phyloP scores from a whole-genome alignment of 78 protist genomes.

The Dictyostelium brefeldianum region DNA sequence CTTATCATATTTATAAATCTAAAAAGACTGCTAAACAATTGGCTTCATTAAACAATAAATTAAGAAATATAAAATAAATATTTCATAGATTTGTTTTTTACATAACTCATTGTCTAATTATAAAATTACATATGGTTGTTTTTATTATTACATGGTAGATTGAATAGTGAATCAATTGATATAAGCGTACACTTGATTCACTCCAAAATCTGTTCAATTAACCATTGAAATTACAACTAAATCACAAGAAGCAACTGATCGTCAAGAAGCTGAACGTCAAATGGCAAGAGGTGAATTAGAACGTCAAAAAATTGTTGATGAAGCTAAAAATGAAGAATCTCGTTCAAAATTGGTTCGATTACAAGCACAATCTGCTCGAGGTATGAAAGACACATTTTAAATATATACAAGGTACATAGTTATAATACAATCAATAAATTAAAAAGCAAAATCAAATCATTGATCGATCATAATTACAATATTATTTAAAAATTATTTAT shows the following conservation, averaged over 20 bases:
- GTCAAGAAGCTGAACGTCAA: conserved; percentile 91
- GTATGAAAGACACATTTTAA: no score
- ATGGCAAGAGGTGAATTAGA: conserved; percentile 91
- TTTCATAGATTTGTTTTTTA: no score
- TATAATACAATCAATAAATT: no score
- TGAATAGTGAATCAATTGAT: conserved; percentile 95
- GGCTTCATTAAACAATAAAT: no score
- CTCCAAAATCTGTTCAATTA: conserved; percentile 92
- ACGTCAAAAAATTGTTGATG: conserved; percentile 87
- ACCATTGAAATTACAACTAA: conserved; percentile 95
- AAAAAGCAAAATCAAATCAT: no score
- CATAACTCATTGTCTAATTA: no score
- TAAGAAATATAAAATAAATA: no score
- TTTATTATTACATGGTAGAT: no score
- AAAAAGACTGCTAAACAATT: no score
- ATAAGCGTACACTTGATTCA: conserved; percentile 89
- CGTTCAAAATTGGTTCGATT: conserved; percentile 83
- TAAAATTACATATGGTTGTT: no score
- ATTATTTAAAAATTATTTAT: not conserved
- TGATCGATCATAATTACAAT: not conserved
- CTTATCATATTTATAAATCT: no score
- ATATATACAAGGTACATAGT: no score
- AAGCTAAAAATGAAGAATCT: conserved; percentile 83
- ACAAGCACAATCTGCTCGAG: conserved; percentile 89
- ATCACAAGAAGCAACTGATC: conserved; percentile 93